Evolutionary conservation across 495 filamentous ascomycete genomes (phyloP).

Genomic region (Xylaria flabelliformis): DNA sequence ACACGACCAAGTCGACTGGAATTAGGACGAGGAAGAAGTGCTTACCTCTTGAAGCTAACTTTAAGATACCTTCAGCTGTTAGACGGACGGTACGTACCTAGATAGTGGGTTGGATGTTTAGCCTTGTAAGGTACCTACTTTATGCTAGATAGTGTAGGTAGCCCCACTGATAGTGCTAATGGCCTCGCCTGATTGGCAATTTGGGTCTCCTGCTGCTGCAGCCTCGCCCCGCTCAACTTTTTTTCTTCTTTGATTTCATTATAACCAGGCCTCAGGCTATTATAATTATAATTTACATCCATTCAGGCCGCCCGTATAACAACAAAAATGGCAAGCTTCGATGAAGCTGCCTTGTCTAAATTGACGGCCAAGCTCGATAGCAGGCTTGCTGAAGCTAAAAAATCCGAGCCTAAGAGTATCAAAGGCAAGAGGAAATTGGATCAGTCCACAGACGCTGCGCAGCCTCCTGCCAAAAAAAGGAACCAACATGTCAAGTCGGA

Average conservation of each 20-base stretch:
- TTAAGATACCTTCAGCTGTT: not conserved
- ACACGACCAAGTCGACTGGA: not conserved
- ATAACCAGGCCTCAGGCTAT: conserved; percentile 1
- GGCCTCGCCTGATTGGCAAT: conserved; percentile 14
- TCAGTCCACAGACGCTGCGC: conserved; percentile 30
- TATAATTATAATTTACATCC: not conserved
- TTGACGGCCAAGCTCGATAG: conserved; percentile 69
- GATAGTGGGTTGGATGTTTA: conserved; percentile 7
- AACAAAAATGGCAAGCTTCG: conserved; percentile 54
- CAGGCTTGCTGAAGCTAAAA: conserved; percentile 38
- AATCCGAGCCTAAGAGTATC: conserved; percentile 29
- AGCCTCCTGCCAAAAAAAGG: conserved; percentile 38
- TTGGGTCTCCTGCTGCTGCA: not conserved
- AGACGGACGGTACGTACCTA: not conserved
- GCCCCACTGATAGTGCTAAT: not conserved
- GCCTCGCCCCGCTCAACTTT: conserved; percentile 40
- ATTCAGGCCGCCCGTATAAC: not conserved
- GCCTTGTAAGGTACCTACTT: conserved; percentile 20
- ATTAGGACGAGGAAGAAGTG: not conserved
- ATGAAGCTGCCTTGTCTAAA: conserved; percentile 66
- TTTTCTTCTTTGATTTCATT: conserved; percentile 29
- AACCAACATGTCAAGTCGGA: conserved; percentile 32
- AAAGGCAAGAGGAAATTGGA: conserved; percentile 42
- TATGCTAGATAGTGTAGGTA: not conserved
- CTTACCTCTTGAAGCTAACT: no score